Evolutionary conservation across 2,329 filamentous ascomycete species (phyloP), one percentile per base, ranked within the genome.

Genomic region (Aureobasidium sp.): DNA sequence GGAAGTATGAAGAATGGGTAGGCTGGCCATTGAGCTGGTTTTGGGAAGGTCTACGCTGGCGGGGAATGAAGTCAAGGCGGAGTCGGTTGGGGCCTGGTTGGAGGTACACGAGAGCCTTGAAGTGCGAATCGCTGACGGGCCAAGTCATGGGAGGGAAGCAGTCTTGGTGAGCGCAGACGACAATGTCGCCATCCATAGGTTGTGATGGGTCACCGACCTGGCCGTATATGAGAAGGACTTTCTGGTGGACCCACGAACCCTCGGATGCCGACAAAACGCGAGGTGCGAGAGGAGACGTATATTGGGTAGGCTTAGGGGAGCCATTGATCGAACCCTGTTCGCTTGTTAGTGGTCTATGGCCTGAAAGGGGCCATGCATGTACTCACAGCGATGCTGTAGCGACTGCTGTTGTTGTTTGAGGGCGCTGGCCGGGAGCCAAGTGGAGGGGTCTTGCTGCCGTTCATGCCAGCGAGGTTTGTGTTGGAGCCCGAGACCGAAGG

Each of bases 31-130:
- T 88, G 36, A 89, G 94, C 43, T 53, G 48, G 51, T 82, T 82
- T 20, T 64, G 52, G n/a, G 64, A 66, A 15, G 61, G 56, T 36
- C 55, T 37, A 32, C 63, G 51, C 17, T 60, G 36, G 15, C 50
- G 60, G 39, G 65, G 64, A 20, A 69, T 69, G 72, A 96, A 97
- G 71, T 97, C 93, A 67, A 97, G 87, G 27, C 90, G 88, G 34
- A 97, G 76, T 67, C 85, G 87, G 75, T 99, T 99, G 61, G 90
- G 89, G 0, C 94, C 94, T 5, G 94, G 92, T 66, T 89, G 85
- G n/a, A 99, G 83, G 74, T 96, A 91, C 10, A 97, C 82, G 34
- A 97, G 80, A 5, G 88, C 88, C 77, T 97, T 97, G 81, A 97
- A 97, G 73, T 92, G 87, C 3, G 90, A 95, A 66, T 91, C 87